Percentiles rank a stretch among this genome's conserved stretches.
Conservation (phyloP, 495 filamentous ascomycete species). For the Penicillium verhagenii region DNA sequence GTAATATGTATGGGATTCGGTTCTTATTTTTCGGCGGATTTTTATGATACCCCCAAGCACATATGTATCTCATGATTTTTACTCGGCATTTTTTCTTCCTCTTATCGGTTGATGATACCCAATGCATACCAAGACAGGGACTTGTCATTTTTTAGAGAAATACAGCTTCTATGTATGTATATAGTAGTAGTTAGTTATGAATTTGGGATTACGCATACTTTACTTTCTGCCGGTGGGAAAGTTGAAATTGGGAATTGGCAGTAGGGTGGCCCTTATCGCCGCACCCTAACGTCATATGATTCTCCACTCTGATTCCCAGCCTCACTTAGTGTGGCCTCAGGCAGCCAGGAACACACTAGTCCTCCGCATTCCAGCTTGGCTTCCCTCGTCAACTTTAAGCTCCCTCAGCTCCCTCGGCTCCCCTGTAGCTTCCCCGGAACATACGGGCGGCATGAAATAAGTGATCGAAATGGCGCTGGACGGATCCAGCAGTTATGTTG, state of each 20-base stretch:
- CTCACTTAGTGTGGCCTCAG: slow-evolving; percentile 9
- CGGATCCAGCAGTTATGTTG: slow-evolving; percentile 52
- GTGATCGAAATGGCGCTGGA: slow-evolving; percentile 54
- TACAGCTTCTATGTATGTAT: background rate
- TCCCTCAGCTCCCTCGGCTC: slow-evolving; percentile 11
- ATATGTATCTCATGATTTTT: slow-evolving; percentile 38
- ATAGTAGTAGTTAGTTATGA: too few relatives aligned
- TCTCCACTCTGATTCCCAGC: background rate
- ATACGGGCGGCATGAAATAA: slow-evolving; percentile 38
- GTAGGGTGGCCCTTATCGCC: too few relatives aligned
- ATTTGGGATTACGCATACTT: too few relatives aligned
- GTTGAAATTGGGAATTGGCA: too few relatives aligned
- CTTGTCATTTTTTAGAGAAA: background rate
- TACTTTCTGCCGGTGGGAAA: too few relatives aligned
- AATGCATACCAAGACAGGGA: too few relatives aligned
- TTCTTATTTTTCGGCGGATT: background rate
- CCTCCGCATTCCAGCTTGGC: slow-evolving; percentile 22
- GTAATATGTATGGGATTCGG: slow-evolving; percentile 28
- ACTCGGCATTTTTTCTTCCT: slow-evolving; percentile 11
- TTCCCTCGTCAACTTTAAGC: slow-evolving; percentile 17
- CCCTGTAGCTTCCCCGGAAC: slow-evolving; percentile 8
- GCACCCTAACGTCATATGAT: background rate
- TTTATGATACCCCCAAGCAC: slow-evolving; percentile 15
- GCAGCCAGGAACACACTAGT: slow-evolving; percentile 15
- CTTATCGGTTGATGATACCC: slow-evolving; percentile 24